Evolutionary conservation across 805 yeast genomes (phyloP), one percentile per base, ranked within the genome.

Genomic region (Zygosaccharomyces siamensis): DNA sequence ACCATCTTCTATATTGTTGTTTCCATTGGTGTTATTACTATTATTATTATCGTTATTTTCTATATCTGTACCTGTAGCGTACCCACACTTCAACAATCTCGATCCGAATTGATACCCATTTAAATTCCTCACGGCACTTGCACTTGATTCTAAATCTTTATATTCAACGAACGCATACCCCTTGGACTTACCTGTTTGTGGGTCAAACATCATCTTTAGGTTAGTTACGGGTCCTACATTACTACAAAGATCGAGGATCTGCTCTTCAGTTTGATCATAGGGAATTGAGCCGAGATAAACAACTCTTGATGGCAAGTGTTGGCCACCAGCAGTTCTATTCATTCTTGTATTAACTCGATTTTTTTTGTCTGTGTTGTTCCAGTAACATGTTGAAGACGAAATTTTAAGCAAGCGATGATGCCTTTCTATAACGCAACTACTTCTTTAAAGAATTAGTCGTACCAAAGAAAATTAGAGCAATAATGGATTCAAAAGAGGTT

Each of bases 261-360:
- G 97, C 58, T 89, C 95, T 64, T 92, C 98, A 0, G 97, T 86
- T 61, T 86, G 89, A 60, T 92, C 97, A 63, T 83, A 89, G 1
- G 98, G 98, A 33, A 92, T 86, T 12, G 88, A 84, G 3, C 96
- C 95, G 37, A 90, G 79, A 59, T 86, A 86, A 2, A 89, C 84
- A 30, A 78, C 79, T 49, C 68, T 53, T 4, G 67, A 59, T 16
- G 67, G 68, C n/a, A 59, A 56, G 38, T 66, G 60, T 43, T 57
- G 60, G 8, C 38, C 43, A 35, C 51, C 49, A 20, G 42, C 30
- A 33, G 54, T 50, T 46, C 58, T 53, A 46, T 42, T 56, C 53
- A 48, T 53, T 30, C 12, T 39, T 14, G 12, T 33, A 14, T 10
- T 16, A 6, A 7, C 20, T 33, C 10, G 16, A n/a, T 14, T n/a